Evolutionary conservation across 2,329 filamentous ascomycete genomes (phyloP), one percentile per base, ranked within the genome.

Genomic region (Fusarium illudens): DNA sequence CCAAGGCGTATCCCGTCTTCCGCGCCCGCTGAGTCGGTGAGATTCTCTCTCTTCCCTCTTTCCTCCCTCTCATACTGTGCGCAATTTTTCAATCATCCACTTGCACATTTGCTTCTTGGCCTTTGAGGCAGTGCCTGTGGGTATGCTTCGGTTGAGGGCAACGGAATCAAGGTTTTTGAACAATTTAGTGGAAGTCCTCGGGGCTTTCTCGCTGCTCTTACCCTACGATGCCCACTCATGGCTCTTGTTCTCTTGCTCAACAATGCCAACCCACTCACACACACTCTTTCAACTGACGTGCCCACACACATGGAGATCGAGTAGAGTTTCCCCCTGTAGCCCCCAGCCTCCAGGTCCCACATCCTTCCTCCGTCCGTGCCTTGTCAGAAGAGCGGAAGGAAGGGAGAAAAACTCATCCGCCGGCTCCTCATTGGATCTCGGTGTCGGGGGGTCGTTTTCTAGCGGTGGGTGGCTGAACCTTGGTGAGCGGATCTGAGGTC

Each of bases 191-290:
- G 39, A 61, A 34, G 39, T 48, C 46, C 46, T 57, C 44, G 55
- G 55, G 37, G 25, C 39, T 62, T 42, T 50, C 27, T 33, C 33
- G 22, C 12, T 37, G 32, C 33, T 32, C 20, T 10, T 53, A 59
- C 20, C 42, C 46, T 30, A 37, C 27, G 54, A 44, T 32, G 15
- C 19, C 42, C 54, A 57, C 54, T 50, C 17, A 50, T 6, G 15
- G 32, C 17, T 30, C 10, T 46, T 34, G 17, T 20, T 42, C 22
- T 20, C 20, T 44, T 20, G n/a, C 37, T 39, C 52, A 33, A 50
- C n/a, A n/a, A n/a, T n/a, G n/a, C 22, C 34, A 67, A 36, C 29
- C 67, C 70, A 72, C 69, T 64, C 70, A 69, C 67, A 71, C 58
- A n/a, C n/a, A n/a, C 11, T 46, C 17, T 17, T 19, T 34, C 32